Evolutionary conservation across 2,329 filamentous ascomycete genomes (phyloP), one percentile per base, ranked within the genome.

Genomic region (Colletotrichum gloeosporioides): DNA sequence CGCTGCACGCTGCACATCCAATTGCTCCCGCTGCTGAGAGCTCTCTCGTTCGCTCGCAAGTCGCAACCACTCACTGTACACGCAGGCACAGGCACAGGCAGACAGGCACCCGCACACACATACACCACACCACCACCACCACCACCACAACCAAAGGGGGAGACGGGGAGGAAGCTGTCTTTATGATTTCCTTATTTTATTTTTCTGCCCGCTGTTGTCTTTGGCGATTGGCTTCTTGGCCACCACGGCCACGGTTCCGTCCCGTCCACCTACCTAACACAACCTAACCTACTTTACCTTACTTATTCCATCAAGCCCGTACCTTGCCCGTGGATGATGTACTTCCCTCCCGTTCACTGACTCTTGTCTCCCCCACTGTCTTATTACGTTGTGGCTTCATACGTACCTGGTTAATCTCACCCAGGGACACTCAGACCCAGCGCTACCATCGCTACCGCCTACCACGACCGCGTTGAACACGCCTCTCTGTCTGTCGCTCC

Each of bases 361-460:
- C 73, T 75, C 73, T 75, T 75, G 73, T 71, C 73, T 72, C 73
- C 73, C 72, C 73, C 73, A 75, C 73, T 57, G 69, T 73, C 73
- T 76, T 76, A 73, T 76, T 76, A 62, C 73, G 62, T 66, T 72
- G 73, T 76, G 63, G 69, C 73, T 76, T 76, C 73, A 76, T 68
- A 67, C 73, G 68, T 66, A 69, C 62, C 69, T 72, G 69, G 63
- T 75, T 75, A 75, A 75, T 75, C 69, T 75, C 73, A 55, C 36
- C 62, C 68, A 62, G 73, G 73, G 39, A 72, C 73, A 71, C 73
- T 73, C 73, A 67, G 68, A 63, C 73, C 69, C n/a, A 67, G 39
- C 73, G 61, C 69, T 73, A 75, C 36, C 36, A 61, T 65, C 72
- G 68, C 72, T 65, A 36, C 68, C 68, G 61, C 29, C 32, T 22